Evolutionary conservation across 495 filamentous ascomycete species (phyloP), one percentile per base, ranked within the genome.

Genomic region (Pyrenopolyporus hunteri): DNA sequence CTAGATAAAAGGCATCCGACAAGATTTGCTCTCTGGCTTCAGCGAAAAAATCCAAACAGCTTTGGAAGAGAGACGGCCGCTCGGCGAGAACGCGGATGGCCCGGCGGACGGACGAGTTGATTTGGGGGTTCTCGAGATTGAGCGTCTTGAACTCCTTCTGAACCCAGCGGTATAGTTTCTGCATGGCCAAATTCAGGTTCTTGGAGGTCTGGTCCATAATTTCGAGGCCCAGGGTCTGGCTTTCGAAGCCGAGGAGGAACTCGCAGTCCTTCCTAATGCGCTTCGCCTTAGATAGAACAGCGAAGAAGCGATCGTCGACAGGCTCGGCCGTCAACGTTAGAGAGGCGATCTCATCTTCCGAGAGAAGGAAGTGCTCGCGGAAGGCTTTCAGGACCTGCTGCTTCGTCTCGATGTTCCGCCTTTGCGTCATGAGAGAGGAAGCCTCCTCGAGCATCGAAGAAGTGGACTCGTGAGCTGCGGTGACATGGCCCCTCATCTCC

Each of bases 151-250:
- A 92, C 67, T 98, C 93, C 26, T 87, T 85, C 72, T 97, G 92
- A 6, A 96, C 88, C 95, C 95, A 98, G 58, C 87, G 83, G 72
- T 93, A 96, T 7, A 98, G 80, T 72, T 97, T 98, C 73, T 98
- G 93, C 69, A 95, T 98, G 9, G 89, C 93, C 9, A 82, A 82
- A 70, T 96, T 94, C n/a, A 99, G 82, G 32, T 90, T 85, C 51
- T 87, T 87, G 9, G 91, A 89, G 52, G 87, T 91, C 73, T 92
- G 84, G 49, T 97, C 94, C 85, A 98, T 92, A 16, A 98, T 84
- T 65, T 98, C 92, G 6, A 91, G 74, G 3, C 90, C 91, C 7
- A 97, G 75, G 35, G 85, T 85, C 75, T 98, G 92, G 66, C 92
- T 90, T 71, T 97, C 93, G 14, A 89, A 90, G 13, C 93, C 92